These are phyloP conservation scores for Thalassiosira profunda DNA, from an alignment of 108 stramenopile species.

Conservation along the genomic window DNA sequence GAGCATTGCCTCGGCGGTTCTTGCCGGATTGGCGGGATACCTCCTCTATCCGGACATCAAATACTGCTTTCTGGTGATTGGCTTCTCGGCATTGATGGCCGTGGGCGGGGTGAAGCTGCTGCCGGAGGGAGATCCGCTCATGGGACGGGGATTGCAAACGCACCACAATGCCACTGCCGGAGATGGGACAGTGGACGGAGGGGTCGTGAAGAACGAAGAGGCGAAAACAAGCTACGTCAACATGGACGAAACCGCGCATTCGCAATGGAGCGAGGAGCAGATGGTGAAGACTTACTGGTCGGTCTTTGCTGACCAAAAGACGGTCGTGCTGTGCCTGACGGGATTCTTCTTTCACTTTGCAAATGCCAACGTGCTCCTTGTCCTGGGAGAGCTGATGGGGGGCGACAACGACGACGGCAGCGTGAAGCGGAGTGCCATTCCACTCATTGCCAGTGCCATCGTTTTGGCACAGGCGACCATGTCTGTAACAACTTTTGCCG, in stretches of 20 bases:
- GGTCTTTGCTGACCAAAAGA: slow-evolving; percentile 73
- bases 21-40: slow-evolving; percentile 76
- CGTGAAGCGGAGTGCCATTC: slow-evolving; percentile 75
- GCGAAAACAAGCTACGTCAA: slow-evolving; percentile 21
- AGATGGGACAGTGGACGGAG: slow-evolving; percentile 4
- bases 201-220: slow-evolving; percentile 5
- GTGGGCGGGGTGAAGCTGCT: slow-evolving; percentile 68
- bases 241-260: slow-evolving; percentile 25
- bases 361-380: slow-evolving; percentile 89
- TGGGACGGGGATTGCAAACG: slow-evolving; percentile 80
- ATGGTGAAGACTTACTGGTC: slow-evolving; percentile 66
- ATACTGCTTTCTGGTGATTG: slow-evolving; percentile 88
- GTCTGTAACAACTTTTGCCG: slow-evolving; percentile 72
- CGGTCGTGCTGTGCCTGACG: slow-evolving; percentile 75
- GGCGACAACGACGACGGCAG: slow-evolving; percentile 77
- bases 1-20: slow-evolving; percentile 66
- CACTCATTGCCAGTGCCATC: slow-evolving; percentile 89
- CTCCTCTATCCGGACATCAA: slow-evolving; percentile 79
- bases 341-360: slow-evolving; percentile 94
- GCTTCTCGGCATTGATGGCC: slow-evolving; percentile 68
- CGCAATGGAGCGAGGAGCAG: neutral
- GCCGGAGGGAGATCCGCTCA: slow-evolving; percentile 77
- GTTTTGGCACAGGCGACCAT: slow-evolving; percentile 85
- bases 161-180: neutral
- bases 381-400: slow-evolving; percentile 90